These are phyloP conservation scores for Coniochaeta sp. DNA, from an alignment of 2,329 filamentous ascomycete species.

Conservation along the genomic window DNA sequence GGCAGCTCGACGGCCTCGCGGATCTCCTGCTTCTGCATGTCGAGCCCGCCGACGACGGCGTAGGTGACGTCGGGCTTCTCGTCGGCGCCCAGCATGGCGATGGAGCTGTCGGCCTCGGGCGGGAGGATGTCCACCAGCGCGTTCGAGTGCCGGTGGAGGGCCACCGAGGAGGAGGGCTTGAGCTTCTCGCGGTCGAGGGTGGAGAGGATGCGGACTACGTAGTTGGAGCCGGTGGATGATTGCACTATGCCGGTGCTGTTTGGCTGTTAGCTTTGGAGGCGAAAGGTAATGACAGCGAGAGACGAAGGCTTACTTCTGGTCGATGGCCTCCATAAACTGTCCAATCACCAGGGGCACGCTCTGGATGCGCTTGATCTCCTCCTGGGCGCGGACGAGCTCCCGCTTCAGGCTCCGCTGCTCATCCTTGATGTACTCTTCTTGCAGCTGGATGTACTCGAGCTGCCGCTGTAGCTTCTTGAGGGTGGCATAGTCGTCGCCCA, in stretches of 20 bases:
- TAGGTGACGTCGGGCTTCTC: conserved; percentile 99
- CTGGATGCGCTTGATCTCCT: conserved; percentile 99
- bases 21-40: conserved; percentile 99
- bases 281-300: background rate
- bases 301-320: conserved; percentile 79
- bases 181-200: conserved; percentile 97
- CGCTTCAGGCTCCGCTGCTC: conserved; percentile 97
- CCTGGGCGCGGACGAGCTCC: conserved; percentile 92
- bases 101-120: conserved; percentile 97
- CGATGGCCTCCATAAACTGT: conserved; percentile 99
- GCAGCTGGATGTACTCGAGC: conserved; percentile 95
- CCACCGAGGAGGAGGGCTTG: conserved; percentile 95
- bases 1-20: conserved; percentile 95
- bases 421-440: conserved; percentile 99
- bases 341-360: conserved; percentile 96
- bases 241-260: conserved; percentile 92
- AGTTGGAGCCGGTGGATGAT: conserved; percentile 96
- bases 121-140: conserved; percentile 96
- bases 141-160: conserved; percentile 96
- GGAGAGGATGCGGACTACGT: conserved; percentile 95
- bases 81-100: conserved; percentile 92
- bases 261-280: background rate
- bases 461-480: conserved; percentile 96
- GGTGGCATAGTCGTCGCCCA: conserved; percentile 86
- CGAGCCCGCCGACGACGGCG: conserved; percentile 91